Conservation (phyloP, 495 filamentous ascomycete genomes). For the Lindgomyces ingoldianus region DNA sequence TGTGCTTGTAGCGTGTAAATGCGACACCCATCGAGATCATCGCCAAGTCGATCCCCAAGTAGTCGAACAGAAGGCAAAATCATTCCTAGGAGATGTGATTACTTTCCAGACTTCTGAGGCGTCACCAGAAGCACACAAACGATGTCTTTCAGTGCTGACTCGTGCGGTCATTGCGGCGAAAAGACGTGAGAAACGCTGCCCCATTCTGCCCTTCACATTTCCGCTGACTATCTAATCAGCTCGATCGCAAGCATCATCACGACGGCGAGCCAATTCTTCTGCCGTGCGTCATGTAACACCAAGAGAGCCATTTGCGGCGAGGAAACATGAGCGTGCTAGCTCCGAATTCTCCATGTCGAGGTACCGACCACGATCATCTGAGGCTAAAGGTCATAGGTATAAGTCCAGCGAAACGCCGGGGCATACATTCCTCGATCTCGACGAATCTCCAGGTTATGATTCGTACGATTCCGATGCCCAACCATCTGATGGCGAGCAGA, state of each 20-base stretch:
- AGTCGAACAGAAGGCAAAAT: slow-evolving; percentile 59
- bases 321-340: slow-evolving; percentile 44
- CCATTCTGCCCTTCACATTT: background rate
- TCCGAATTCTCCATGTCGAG: slow-evolving; percentile 44
- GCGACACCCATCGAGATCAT: slow-evolving; percentile 64
- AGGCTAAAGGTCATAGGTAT: slow-evolving; percentile 30
- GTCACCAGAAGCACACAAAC: slow-evolving; percentile 71
- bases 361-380: slow-evolving; percentile 7
- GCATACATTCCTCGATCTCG: slow-evolving; percentile 41
- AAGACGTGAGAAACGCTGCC: slow-evolving; percentile 38
- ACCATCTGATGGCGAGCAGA: slow-evolving; percentile 29
- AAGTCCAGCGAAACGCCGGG: slow-evolving; percentile 37
- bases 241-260: slow-evolving; percentile 32
- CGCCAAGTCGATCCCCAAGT: slow-evolving; percentile 61
- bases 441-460: slow-evolving; percentile 44
- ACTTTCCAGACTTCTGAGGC: slow-evolving; percentile 71
- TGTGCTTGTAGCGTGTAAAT: slow-evolving; percentile 81
- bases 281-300: slow-evolving; percentile 41
- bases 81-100: slow-evolving; percentile 60
- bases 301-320: slow-evolving; percentile 31
- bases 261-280: slow-evolving; percentile 44
- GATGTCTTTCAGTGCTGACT: slow-evolving; percentile 76
- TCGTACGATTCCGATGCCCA: slow-evolving; percentile 33
- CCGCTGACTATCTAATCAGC: slow-evolving; percentile 12
- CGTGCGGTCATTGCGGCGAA: slow-evolving; percentile 61